These are phyloP conservation scores for Erythrobasidium hasegawianum DNA, from an alignment of 1,284 basidiomycete species.

Conservation along the genomic window DNA sequence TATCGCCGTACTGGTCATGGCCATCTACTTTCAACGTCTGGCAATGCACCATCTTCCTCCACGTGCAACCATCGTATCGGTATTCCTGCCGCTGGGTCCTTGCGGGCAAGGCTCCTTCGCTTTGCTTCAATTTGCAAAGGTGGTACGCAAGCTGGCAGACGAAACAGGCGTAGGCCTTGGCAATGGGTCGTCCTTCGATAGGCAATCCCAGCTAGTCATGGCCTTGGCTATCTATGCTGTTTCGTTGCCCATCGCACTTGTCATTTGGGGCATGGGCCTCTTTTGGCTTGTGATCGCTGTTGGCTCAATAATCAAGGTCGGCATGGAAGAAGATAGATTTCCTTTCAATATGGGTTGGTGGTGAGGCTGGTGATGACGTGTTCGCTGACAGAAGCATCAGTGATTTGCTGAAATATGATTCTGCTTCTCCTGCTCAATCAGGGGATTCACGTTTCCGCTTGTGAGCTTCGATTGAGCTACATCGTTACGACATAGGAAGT, in stretches of 20 bases:
- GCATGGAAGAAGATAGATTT: slow-evolving; percentile 26
- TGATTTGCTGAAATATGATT: slow-evolving; percentile 8
- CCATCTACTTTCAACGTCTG: slow-evolving; percentile 57
- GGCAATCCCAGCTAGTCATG: slow-evolving; percentile 38
- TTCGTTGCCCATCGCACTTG: slow-evolving; percentile 45
- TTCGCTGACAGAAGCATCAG: background rate
- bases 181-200: slow-evolving; percentile 8
- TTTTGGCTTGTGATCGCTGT: slow-evolving; percentile 52
- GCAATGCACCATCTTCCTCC: slow-evolving; percentile 50
- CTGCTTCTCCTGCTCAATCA: slow-evolving; percentile 41
- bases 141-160: slow-evolving; percentile 51
- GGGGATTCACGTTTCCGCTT: slow-evolving; percentile 51
- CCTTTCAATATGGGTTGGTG: slow-evolving; percentile 46
- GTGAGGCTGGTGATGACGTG: slow-evolving; percentile 4
- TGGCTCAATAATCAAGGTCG: slow-evolving; percentile 43
- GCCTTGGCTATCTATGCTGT: slow-evolving; percentile 41
- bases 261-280: slow-evolving; percentile 53
- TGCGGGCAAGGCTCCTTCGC: slow-evolving; percentile 63
- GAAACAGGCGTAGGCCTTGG: slow-evolving; percentile 15
- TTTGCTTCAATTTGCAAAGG: slow-evolving; percentile 56
- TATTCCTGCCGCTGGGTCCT: slow-evolving; percentile 59
- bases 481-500: background rate
- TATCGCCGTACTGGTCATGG: slow-evolving; percentile 59
- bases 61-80: slow-evolving; percentile 57
- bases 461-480: slow-evolving; percentile 31